phyloP scores from a whole-genome alignment of 768 basidiomycete species.

The Boletellus ananas region DNA sequence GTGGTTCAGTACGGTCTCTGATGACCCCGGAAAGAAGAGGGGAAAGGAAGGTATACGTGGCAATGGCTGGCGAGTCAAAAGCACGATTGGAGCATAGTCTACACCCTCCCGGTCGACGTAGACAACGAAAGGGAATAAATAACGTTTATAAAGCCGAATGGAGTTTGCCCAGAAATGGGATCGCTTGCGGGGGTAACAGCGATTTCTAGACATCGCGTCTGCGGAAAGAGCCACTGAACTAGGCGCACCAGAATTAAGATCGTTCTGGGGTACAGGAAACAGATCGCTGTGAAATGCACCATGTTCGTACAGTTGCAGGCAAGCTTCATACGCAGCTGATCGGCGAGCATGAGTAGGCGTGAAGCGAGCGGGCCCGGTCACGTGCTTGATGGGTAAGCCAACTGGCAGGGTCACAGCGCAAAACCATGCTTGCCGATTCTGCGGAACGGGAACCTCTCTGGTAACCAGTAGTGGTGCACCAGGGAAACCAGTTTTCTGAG shows the following conservation, averaged over 20 bases:
- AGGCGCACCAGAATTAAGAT: not conserved
- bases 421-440: constrained; percentile 26
- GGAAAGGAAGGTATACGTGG: constrained; percentile 54
- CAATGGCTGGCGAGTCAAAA: constrained; percentile 66
- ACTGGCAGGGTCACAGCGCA: constrained; percentile 51
- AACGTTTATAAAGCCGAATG: constrained; percentile 19
- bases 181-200: constrained; percentile 52
- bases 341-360: constrained; percentile 55
- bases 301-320: constrained; percentile 43
- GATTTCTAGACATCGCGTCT: constrained; percentile 39
- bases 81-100: constrained; percentile 53
- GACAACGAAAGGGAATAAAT: constrained; percentile 40
- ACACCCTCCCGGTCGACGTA: constrained; percentile 27
- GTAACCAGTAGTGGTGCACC: constrained; percentile 20
- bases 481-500: constrained; percentile 9
- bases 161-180: constrained; percentile 68
- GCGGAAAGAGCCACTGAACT: constrained; percentile 14
- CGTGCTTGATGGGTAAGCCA: constrained; percentile 37
- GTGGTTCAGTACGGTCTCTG: constrained; percentile 40
- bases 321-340: constrained; percentile 55
- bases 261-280: constrained; percentile 29
- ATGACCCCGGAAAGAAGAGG: constrained; percentile 54
- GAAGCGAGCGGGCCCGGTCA: constrained; percentile 44
- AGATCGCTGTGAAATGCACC: constrained; percentile 52
- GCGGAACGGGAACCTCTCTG: constrained; percentile 20